phyloP scores from a whole-genome alignment of 306 rosid genomes.

The Oxytropis ochrocephala region DNA sequence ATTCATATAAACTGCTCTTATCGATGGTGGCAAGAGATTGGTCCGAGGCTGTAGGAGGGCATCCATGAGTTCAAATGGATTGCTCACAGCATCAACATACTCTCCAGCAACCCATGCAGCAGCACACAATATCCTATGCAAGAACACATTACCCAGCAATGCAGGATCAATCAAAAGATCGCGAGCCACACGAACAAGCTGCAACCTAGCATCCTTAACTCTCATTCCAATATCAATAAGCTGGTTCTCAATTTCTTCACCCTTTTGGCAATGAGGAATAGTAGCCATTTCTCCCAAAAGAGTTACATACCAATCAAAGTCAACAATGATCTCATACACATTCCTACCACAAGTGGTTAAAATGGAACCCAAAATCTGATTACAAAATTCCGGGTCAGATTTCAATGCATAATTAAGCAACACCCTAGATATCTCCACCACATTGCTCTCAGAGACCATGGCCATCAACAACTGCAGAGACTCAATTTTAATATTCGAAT shows the following conservation, averaged over 20 bases:
- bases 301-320: conserved; percentile 86
- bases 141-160: conserved; percentile 65
- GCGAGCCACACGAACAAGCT: conserved; percentile 68
- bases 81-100: conserved; percentile 53
- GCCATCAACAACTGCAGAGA: conserved; percentile 72
- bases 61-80: conserved; percentile 80
- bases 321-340: conserved; percentile 67
- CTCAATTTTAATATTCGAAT: conserved; percentile 73
- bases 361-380: conserved; percentile 72
- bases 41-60: conserved; percentile 92
- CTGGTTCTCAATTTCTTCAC: conserved; percentile 86
- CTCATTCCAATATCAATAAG: conserved; percentile 83
- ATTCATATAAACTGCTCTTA: conserved; percentile 77
- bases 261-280: conserved; percentile 74
- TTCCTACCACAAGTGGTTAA: conserved; percentile 53
- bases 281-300: conserved; percentile 83
- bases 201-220: conserved; percentile 80
- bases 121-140: conserved; percentile 72
- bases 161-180: conserved; percentile 96
- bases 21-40: conserved; percentile 62
- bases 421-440: conserved; percentile 64
- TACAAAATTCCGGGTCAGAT: conserved; percentile 76
- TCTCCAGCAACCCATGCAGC: conserved; percentile 90
- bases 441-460: conserved; percentile 74
- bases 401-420: conserved; percentile 71